Conservation (phyloP, 2,329 filamentous ascomycete species). For the Thielaviopsis punctulata region DNA sequence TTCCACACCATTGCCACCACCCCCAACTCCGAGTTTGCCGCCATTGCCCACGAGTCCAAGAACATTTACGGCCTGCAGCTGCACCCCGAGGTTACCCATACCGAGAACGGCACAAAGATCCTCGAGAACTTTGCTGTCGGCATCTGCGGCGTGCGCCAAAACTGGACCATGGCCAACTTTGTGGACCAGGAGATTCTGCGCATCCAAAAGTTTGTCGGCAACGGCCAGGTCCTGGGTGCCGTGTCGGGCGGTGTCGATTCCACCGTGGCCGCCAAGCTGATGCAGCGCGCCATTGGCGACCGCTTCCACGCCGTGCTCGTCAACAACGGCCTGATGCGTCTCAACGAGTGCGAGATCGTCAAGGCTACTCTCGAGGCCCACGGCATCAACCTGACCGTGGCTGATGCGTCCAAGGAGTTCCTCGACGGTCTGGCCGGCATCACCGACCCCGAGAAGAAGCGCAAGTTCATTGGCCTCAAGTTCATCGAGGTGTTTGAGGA, state of each 20-base stretch:
- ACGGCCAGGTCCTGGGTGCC: slow-evolving; percentile 50
- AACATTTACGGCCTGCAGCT: slow-evolving; percentile 74
- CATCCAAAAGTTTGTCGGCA: slow-evolving; percentile 69
- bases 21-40: slow-evolving; percentile 60
- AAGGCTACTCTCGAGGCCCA: slow-evolving; percentile 62
- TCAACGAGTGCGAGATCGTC: slow-evolving; percentile 70
- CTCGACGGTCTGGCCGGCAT: slow-evolving; percentile 60
- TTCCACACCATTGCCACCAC: slow-evolving; percentile 64
- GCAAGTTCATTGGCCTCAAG: slow-evolving; percentile 74
- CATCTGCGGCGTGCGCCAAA: slow-evolving; percentile 59
- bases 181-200: slow-evolving; percentile 61
- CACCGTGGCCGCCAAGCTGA: slow-evolving; percentile 72
- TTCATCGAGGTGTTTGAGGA: slow-evolving; percentile 55
- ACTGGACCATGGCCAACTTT: slow-evolving; percentile 82
- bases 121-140: slow-evolving; percentile 69
- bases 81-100: slow-evolving; percentile 69
- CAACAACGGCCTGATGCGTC: slow-evolving; percentile 71
- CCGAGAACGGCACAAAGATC: slow-evolving; percentile 48
- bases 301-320: slow-evolving; percentile 74
- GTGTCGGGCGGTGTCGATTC: slow-evolving; percentile 64
- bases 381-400: slow-evolving; percentile 78
- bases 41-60: slow-evolving; percentile 53
- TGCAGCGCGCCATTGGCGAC: slow-evolving; percentile 68
- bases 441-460: slow-evolving; percentile 65
- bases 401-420: slow-evolving; percentile 65